Base-by-base conservation (phyloP, 306 rosid genomes). In the Corylus avellana region DNA sequence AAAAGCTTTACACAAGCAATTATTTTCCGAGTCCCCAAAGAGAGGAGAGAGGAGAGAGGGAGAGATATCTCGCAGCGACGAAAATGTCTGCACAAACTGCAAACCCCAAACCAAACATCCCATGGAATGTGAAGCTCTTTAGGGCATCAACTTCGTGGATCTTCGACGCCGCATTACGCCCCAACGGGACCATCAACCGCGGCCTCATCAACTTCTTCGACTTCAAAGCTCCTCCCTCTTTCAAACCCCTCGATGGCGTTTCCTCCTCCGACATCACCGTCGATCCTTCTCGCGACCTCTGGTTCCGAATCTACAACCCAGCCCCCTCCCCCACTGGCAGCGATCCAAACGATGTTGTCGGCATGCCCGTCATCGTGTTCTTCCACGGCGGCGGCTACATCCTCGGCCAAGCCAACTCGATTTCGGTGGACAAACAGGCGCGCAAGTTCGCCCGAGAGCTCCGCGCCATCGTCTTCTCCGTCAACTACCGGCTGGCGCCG, bases 401-500 rank as follows among this genome's bases (percentile, higher is more conserved):
- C 47, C 0, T 18, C 1, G 22, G 22, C 22, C 13, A 42, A 0
- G 72, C 7, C 12, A 37, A 39, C 27, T 39, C 50, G 10, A 37
- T 37, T 9, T 7, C 50, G 49, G 8, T 39, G 1, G 51, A 67
- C 49, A 39, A 17, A 0, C 3, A 4, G 22, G 1, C 44, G 29
- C 77, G 55, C 12, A 64, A 32, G 0, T 39, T 74, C 66, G 73
- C 86, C 25, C 54, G 70, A 7, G 44, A 44, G 2, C 25, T 76
- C 68, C 74, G 29, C 7, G 82, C 86, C 63, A 63, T 85, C 22
- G 79, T 85, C 9, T 29, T 82, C 75, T 82, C 88, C 7, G 84
- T 82, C 35, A 73, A 85, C 81, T 85, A 82, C 77, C 79, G 86
- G 18, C 86, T 76, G 4, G 63, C 84, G 0, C 88, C 86, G 35